phyloP scores from a whole-genome alignment of 108 stramenopile species.

The Nannochloropsis granulata region DNA sequence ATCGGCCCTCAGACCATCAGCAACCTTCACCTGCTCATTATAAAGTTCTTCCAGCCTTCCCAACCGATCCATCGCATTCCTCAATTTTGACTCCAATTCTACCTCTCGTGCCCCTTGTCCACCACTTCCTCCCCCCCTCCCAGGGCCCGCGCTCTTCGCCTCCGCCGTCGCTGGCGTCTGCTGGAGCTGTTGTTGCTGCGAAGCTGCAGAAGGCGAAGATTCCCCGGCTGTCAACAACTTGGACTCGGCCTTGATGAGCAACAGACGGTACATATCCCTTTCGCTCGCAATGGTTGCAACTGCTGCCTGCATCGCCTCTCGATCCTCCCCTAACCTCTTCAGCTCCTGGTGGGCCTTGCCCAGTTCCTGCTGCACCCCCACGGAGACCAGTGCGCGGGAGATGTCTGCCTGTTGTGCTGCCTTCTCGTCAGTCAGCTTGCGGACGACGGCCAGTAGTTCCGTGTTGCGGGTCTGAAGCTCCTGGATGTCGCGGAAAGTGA shows the following conservation, averaged over 20 bases:
- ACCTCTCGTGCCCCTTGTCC: not conserved
- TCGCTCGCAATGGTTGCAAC: not conserved
- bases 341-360: not conserved
- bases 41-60: not conserved
- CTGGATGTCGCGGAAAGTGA: slow-evolving; percentile 7
- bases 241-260: not conserved
- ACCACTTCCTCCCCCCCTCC: too few species aligned
- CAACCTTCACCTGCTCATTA: not conserved
- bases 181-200: not conserved
- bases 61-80: not conserved
- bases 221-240: not conserved
- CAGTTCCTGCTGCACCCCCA: not conserved
- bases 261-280: not conserved
- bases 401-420: not conserved
- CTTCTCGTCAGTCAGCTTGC: slow-evolving; percentile 3
- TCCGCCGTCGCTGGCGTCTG: not conserved
- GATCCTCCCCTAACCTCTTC: not conserved
- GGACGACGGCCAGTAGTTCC: slow-evolving; percentile 5
- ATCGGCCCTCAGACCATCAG: not conserved
- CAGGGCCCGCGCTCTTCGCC: not conserved
- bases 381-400: not conserved
- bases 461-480: slow-evolving; percentile 13
- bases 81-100: not conserved
- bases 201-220: not conserved
- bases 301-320: not conserved